Percentiles rank a stretch among this genome's conserved stretches.
Evolutionary conservation across 768 basidiomycete genomes (phyloP).

Genomic region (Lentinus tigrinus): DNA sequence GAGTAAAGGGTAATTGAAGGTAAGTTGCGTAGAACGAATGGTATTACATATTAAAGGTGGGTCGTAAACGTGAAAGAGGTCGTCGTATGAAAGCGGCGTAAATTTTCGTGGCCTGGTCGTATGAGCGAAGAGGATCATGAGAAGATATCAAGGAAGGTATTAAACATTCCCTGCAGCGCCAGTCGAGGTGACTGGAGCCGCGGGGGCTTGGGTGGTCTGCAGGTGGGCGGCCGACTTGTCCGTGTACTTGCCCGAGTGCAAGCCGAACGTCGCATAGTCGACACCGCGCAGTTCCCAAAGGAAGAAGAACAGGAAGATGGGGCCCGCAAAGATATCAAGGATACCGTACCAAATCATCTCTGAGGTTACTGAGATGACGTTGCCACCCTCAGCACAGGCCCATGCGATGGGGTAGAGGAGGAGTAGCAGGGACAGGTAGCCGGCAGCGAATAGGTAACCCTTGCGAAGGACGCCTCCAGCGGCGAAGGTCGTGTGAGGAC

Average conservation of each 20-base stretch:
- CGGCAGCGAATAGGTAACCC: conserved; percentile 36
- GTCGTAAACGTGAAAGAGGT: conserved; percentile 1
- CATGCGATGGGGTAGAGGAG: conserved; percentile 55
- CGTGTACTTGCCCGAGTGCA: conserved; percentile 28
- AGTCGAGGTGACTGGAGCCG: not conserved
- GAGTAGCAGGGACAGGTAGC: conserved; percentile 51
- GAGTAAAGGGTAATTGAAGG: no score
- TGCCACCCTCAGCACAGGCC: conserved; percentile 52
- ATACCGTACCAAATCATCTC: conserved; percentile 60
- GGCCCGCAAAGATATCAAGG: conserved; percentile 38
- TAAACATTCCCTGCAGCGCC: conserved; percentile 13
- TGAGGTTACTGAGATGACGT: conserved; percentile 46
- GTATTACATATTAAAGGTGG: not conserved
- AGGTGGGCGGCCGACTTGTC: conserved; percentile 7
- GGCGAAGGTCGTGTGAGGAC: conserved; percentile 27
- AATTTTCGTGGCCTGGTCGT: conserved; percentile 6
- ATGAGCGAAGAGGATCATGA: not conserved
- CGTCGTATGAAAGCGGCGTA: not conserved
- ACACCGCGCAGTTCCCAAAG: conserved; percentile 25
- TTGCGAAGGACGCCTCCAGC: conserved; percentile 24
- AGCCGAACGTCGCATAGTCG: conserved; percentile 28
- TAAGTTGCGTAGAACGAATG: not conserved
- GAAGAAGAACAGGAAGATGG: conserved; percentile 35
- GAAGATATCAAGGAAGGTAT: not conserved
- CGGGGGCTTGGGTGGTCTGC: not conserved